Evolutionary conservation across 495 filamentous ascomycete genomes (phyloP), one percentile per base, ranked within the genome.

Genomic region (Bacidia gigantensis): DNA sequence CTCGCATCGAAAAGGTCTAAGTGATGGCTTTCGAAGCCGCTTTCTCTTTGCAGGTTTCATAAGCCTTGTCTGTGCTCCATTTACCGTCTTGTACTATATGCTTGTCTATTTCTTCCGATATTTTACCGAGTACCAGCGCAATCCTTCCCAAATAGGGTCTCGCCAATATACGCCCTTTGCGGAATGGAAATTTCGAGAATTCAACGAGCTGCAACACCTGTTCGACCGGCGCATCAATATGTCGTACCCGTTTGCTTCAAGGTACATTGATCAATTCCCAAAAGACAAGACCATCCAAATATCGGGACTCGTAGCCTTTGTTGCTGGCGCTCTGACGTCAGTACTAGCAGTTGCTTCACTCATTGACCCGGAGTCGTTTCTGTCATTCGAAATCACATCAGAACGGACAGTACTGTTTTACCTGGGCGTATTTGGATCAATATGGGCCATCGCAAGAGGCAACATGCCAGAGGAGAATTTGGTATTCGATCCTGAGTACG

Each of bases 111-210:
- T 97, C 55, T 84, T 97, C 64, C 83, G 80, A 29, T 92, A 95
- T 60, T 95, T 94, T 64, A 88, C 89, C 57, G 92, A 97, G 69
- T 94, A 89, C 64, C 87, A 95, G 67, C 88, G 83, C 62, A 93
- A 94, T 56, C 90, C 92, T 0, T 83, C 86, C 0, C 76, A 87
- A 46, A 76, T 88, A 29, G 83, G 84, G 14, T 83, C 86, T 21
- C 81, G 92, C 12, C 82, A 85, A 58, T 98, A 95, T 59, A 96
- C 89, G 1, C 86, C 89, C 1, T 76, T 95, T 46, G 92, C 93
- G 1, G 85, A 93, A 64, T 97, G 92, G 93, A 96, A 95, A 60
- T 96, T 97, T 54, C 84, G 92, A 46, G 90, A 97, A 64, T 97
- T 97, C 73, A 98, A 98, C 59, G 92, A 98, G 64, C 77, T 98